Base-by-base conservation (phyloP, 768 basidiomycete genomes). In the Scleroderma citrinum region DNA sequence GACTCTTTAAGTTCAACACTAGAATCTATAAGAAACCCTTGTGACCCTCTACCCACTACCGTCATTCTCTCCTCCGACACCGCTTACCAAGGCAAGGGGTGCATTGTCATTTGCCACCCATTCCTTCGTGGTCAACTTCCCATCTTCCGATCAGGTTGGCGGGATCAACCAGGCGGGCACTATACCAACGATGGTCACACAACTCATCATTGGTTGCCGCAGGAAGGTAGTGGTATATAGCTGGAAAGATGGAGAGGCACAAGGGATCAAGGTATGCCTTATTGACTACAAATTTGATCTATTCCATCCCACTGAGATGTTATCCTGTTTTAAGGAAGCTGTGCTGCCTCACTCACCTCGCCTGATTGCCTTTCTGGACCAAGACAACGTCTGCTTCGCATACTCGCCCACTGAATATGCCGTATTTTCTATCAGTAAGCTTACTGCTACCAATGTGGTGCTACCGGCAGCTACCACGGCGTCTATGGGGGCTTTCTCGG, bases 291-390 rank as follows among this genome's bases (percentile, higher is more conserved):
- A 2, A 44, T 20, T 12, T 39, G 19, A 14, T 31, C 14, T 48
- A 42, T 19, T 32, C 44, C 20, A 39, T 19, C n/a, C 24, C 13
- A 32, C 46, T 11, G 48, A 43, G 49, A 17, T n/a, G 21, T 29
- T 42, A 14, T 40, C 19, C 19, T 30, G n/a, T 19, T 14, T 51
- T 11, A 34, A 94, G 88, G 95, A 98, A 77, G 71, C 82, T 3
- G 59, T 73, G 0, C 73, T 97, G 3, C 88, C 94, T 12, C 95
- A 98, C 63, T 92, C 93, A 8, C 85, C 96, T n/a, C 80, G 96
- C 35, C 74, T 78, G 0, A 83, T 96, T 44, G 73, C 83, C 2
- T 94, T 97, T 62, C 66, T 91, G 44, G 71, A 81, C 51, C 58
- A 76, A 5, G 74, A 81, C 21, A 72, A 72, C 1, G 72, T 78